These are phyloP conservation scores for Gentiana straminea DNA, from an alignment of 257 asterid genomes.

Conservation along the genomic window DNA sequence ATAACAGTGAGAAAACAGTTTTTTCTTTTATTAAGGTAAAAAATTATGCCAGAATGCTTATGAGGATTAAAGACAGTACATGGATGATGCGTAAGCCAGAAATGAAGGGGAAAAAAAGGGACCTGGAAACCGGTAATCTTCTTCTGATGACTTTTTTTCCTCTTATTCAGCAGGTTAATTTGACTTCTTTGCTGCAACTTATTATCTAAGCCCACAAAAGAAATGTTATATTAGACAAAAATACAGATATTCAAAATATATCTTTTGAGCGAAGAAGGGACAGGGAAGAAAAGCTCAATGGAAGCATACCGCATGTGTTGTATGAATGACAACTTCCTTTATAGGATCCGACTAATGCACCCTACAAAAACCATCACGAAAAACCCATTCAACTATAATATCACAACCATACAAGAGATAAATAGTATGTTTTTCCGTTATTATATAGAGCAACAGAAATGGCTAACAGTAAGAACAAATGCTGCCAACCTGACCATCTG, in stretches of 20 bases:
- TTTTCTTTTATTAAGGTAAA: conserved; percentile 16
- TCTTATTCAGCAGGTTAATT: conserved; percentile 76
- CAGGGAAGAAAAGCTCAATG: conserved; percentile 12
- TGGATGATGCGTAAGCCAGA: too few species aligned
- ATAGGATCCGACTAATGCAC: conserved; percentile 94
- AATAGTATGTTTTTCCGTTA: conserved; percentile 5
- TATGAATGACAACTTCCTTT: conserved; percentile 88
- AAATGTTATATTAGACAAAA: conserved; percentile 1
- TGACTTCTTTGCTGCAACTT: conserved; percentile 66
- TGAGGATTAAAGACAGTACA: too few species aligned
- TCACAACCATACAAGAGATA: background rate
- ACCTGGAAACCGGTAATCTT: conserved; percentile 99
- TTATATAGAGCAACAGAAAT: conserved; percentile 10
- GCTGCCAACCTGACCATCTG: conserved; percentile 89
- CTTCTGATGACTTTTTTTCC: conserved; percentile 91
- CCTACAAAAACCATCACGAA: conserved; percentile 39
- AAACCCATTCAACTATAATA: conserved; percentile 2
- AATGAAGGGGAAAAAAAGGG: background rate
- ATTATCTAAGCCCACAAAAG: conserved; percentile 42
- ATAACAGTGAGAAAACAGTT: conserved; percentile 8
- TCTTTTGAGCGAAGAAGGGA: conserved; percentile 14
- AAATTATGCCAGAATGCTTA: background rate
- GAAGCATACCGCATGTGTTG: conserved; percentile 60
- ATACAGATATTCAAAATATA: conserved; percentile 9
- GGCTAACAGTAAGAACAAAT: conserved; percentile 7